Percentiles rank a stretch among this genome's conserved stretches.
Evolutionary conservation across 441 rosid species (phyloP).

Genomic region (Populus hybrid): DNA sequence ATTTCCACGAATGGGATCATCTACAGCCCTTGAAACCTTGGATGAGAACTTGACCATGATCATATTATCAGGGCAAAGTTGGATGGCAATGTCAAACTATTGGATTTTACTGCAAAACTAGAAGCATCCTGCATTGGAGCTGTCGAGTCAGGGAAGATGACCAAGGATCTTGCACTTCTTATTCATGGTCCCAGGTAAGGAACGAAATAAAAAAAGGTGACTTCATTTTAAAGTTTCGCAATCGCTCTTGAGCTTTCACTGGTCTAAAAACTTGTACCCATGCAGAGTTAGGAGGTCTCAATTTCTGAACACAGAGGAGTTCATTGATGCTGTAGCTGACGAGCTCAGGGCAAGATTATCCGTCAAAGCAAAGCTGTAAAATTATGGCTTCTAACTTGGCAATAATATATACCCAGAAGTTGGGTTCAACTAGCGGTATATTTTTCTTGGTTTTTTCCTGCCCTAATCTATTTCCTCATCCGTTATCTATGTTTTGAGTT

Average conservation of each 20-base stretch:
- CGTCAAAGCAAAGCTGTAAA: slow-evolving; percentile 36
- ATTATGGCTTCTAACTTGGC: not conserved
- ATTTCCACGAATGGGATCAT: not conserved
- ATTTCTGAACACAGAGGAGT: slow-evolving; percentile 75
- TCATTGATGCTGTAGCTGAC: slow-evolving; percentile 74
- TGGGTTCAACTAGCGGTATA: not conserved
- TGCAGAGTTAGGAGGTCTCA: slow-evolving; percentile 56
- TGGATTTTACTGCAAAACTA: slow-evolving; percentile 67
- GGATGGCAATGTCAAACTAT: slow-evolving; percentile 55
- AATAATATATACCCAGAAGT: not conserved
- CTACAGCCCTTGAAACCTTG: not conserved
- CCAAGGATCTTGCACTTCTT: slow-evolving; percentile 91
- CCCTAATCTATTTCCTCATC: not conserved
- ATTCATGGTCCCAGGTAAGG: slow-evolving; percentile 73
- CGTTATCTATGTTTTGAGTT: not conserved
- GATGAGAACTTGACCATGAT: not conserved
- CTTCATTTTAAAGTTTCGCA: not conserved
- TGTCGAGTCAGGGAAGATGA: slow-evolving; percentile 92
- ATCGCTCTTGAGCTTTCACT: not conserved
- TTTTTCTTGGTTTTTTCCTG: not conserved
- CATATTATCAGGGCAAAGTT: slow-evolving; percentile 70
- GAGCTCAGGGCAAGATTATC: slow-evolving; percentile 50
- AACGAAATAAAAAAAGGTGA: not conserved
- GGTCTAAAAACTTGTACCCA: not conserved
- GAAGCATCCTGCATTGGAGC: slow-evolving; percentile 74